Evolutionary conservation across 1,284 basidiomycete species (phyloP).

Genomic region (Cutaneotrichosporon cutaneum): DNA sequence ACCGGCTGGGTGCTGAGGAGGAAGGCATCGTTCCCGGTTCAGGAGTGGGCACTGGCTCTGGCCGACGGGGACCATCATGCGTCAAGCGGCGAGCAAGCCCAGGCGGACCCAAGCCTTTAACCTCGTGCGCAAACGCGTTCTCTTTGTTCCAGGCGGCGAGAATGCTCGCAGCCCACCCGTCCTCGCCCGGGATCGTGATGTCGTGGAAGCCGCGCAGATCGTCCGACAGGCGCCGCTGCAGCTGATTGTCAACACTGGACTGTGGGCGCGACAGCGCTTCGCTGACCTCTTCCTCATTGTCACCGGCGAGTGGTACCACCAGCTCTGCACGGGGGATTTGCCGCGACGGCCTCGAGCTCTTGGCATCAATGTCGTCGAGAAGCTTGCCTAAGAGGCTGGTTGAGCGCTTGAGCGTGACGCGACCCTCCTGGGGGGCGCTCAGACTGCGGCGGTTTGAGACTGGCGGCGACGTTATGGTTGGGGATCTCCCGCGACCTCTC

Average conservation of each 20-base stretch:
- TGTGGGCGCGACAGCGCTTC: background rate
- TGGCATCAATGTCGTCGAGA: slow-evolving; percentile 20
- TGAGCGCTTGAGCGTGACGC: slow-evolving; percentile 7
- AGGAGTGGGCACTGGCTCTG: background rate
- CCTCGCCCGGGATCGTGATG: slow-evolving; percentile 29
- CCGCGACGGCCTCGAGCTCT: slow-evolving; percentile 13
- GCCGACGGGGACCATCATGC: background rate
- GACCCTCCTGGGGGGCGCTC: background rate
- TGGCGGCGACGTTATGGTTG: background rate
- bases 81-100: background rate
- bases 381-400: slow-evolving; percentile 22
- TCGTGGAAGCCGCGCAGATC: slow-evolving; percentile 40
- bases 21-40: background rate
- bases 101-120: background rate
- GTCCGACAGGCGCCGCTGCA: slow-evolving; percentile 33
- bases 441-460: background rate
- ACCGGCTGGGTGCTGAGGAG: background rate
- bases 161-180: slow-evolving; percentile 39
- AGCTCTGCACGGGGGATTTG: background rate
- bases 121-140: background rate
- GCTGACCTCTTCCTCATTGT: background rate
- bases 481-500: background rate
- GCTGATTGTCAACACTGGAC: background rate
- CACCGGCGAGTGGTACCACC: background rate
- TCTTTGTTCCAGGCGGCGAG: slow-evolving; percentile 27